phyloP scores from a whole-genome alignment of 768 basidiomycete species.

The Stropharia rugosoannulata region DNA sequence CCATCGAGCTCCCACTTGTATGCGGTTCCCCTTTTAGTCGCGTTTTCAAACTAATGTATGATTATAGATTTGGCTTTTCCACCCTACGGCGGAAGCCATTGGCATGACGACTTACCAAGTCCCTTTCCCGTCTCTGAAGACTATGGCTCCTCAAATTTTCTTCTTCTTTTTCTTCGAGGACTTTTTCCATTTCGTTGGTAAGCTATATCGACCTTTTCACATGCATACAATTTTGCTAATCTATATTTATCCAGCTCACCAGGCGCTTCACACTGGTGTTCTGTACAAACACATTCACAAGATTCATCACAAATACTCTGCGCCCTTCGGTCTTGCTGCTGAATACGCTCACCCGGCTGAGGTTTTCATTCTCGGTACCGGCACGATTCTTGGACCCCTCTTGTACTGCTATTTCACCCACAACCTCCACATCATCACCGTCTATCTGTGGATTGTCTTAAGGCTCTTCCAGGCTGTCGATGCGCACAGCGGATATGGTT shows the following conservation, averaged over 20 bases:
- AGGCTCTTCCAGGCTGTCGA: conserved; percentile 97
- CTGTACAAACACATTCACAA: conserved; percentile 96
- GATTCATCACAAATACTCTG: conserved; percentile 95
- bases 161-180: conserved; percentile 97
- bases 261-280: conserved; percentile 79
- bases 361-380: conserved; percentile 90
- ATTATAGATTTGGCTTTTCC: conserved; percentile 83
- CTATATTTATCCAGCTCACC: conserved; percentile 59
- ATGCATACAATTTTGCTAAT: not conserved
- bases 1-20: conserved; percentile 88
- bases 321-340: conserved; percentile 95
- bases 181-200: conserved; percentile 88
- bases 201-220: conserved; percentile 12
- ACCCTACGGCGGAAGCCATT: conserved; percentile 82
- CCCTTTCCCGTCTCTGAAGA: conserved; percentile 76
- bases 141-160: conserved; percentile 74
- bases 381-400: conserved; percentile 87
- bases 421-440: conserved; percentile 87
- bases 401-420: conserved; percentile 76
- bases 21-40: conserved; percentile 22
- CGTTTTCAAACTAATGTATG: not conserved
- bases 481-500: conserved; percentile 94
- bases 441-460: conserved; percentile 92
- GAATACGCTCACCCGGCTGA: conserved; percentile 99
- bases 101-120: conserved; percentile 94